phyloP scores from a whole-genome alignment of 176 grass and related monocot genomes.

The Alloteropsis semialata region DNA sequence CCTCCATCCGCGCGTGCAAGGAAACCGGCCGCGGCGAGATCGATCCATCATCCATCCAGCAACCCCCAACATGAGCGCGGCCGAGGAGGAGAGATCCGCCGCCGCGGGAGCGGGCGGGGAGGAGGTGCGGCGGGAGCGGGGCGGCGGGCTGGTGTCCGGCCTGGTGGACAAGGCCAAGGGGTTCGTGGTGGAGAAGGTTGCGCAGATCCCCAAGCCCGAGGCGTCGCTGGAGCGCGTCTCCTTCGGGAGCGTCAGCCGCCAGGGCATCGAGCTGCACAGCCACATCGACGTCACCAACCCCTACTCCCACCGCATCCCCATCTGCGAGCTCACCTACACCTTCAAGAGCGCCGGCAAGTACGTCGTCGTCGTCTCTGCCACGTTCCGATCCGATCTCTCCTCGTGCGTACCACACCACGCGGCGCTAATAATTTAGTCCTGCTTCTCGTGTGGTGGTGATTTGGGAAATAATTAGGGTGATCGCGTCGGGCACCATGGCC shows the following conservation, averaged over 20 bases:
- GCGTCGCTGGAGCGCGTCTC: slow-evolving; percentile 49
- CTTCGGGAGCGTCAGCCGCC: slow-evolving; percentile 57
- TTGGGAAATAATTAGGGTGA: slow-evolving; percentile 26
- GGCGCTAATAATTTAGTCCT: too few relatives aligned
- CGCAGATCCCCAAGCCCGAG: slow-evolving; percentile 78
- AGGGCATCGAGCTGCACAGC: slow-evolving; percentile 74
- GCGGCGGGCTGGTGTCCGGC: background rate
- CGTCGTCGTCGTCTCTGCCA: background rate
- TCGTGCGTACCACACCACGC: too few relatives aligned
- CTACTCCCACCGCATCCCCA: slow-evolving; percentile 67
- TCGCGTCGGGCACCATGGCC: slow-evolving; percentile 63
- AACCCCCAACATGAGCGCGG: background rate
- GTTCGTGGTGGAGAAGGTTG: slow-evolving; percentile 85
- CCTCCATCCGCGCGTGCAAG: background rate
- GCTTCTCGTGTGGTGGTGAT: background rate
- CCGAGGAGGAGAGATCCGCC: slow-evolving; percentile 4
- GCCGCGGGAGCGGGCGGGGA: background rate
- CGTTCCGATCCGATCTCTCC: background rate
- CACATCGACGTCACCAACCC: slow-evolving; percentile 76
- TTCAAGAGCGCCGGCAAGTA: slow-evolving; percentile 78
- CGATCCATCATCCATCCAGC: background rate
- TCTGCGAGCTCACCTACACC: slow-evolving; percentile 66
- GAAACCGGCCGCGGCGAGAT: background rate
- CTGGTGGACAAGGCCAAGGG: slow-evolving; percentile 89
- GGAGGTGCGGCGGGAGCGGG: background rate